Base-by-base conservation (phyloP, 768 basidiomycete genomes). In the Hypholoma sublateritium region DNA sequence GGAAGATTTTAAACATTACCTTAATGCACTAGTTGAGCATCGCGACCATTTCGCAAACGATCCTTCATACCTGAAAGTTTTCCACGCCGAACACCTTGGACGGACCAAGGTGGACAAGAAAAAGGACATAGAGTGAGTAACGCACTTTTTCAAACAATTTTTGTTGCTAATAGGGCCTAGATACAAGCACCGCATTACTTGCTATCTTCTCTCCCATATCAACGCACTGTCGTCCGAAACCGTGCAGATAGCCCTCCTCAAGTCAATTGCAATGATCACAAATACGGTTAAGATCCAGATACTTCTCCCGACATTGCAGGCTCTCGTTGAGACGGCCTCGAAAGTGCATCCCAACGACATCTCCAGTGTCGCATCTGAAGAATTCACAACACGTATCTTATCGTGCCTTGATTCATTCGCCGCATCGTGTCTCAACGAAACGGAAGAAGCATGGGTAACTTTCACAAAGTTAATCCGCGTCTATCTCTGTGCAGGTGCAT, bases 151-250 rank as follows among this genome's bases (percentile, higher is more conserved):
- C 28, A 50, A 21, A 49, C 59, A 7, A 62, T 25, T 34, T 45
- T 8, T 62, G 19, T 55, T 22, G 56, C 22, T 12, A 36, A 9
- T 11, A 7, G 17, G 14, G 21, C 14, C 2, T 22, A 93, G 92
- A 53, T 86, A 87, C 69, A 91, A 85, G 65, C 81, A 82, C 58
- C 81, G 86, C 12, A 73, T 95, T 42, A 65, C 91, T 41, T 92
- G 88, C 66, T 94, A 82, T 69, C 69, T 97, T 0, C 73, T 91
- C 5, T 95, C 95, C 1, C 95, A 98, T 67, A 77, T 89, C 60
- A 78, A 80, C 46, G 80, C 83, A 4, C 80, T 89, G 60, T 70
- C 76, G 2, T 66, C 81, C 3, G 69, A 80, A 2, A 56, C 64
- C 1, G 77, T 81, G 16, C 83, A 86, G 58, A 65, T 82, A 11